Evolutionary conservation across 1,284 basidiomycete genomes (phyloP).

Genomic region (Lentinula novae-zelandiae): DNA sequence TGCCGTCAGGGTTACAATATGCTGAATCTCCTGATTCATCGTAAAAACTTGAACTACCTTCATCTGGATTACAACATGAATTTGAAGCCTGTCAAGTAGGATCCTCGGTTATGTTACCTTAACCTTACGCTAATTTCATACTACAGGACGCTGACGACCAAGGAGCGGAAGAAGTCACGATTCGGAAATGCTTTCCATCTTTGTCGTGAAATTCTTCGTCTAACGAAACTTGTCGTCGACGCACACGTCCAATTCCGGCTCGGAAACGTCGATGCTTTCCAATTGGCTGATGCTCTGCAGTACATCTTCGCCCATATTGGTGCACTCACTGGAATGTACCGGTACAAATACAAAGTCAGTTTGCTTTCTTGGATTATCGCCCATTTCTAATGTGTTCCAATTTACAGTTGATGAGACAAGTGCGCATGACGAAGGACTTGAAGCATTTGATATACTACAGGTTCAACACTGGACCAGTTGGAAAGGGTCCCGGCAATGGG

Average conservation of each 20-base stretch:
- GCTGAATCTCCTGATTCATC: slow-evolving; percentile 98
- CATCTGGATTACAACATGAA: slow-evolving; percentile 96
- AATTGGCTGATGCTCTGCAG: slow-evolving; percentile 97
- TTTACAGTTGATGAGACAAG: slow-evolving; percentile 91
- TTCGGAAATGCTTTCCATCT: slow-evolving; percentile 99
- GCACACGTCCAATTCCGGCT: slow-evolving; percentile 98
- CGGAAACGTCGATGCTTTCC: slow-evolving; percentile 99
- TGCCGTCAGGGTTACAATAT: slow-evolving; percentile 99
- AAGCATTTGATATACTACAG: slow-evolving; percentile 98
- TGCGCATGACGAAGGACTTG: slow-evolving; percentile 98
- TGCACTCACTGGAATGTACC: slow-evolving; percentile 98
- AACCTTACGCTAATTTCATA: background rate
- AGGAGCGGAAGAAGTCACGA: slow-evolving; percentile 99
- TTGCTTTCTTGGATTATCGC: background rate
- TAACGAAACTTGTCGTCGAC: slow-evolving; percentile 98
- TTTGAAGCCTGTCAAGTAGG: slow-evolving; percentile 91
- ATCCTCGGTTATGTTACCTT: background rate
- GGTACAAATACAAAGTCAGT: slow-evolving; percentile 95
- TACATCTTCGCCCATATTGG: slow-evolving; percentile 98
- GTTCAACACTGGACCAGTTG: slow-evolving; percentile 99
- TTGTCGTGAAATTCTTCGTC: slow-evolving; percentile 94
- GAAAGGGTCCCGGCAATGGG: slow-evolving; percentile 98
- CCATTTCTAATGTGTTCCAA: slow-evolving; percentile 11
- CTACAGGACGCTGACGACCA: slow-evolving; percentile 92
- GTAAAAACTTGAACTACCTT: slow-evolving; percentile 98